These are phyloP conservation scores for Pleurotus platypus DNA, from an alignment of 768 basidiomycete genomes.

Conservation along the genomic window DNA sequence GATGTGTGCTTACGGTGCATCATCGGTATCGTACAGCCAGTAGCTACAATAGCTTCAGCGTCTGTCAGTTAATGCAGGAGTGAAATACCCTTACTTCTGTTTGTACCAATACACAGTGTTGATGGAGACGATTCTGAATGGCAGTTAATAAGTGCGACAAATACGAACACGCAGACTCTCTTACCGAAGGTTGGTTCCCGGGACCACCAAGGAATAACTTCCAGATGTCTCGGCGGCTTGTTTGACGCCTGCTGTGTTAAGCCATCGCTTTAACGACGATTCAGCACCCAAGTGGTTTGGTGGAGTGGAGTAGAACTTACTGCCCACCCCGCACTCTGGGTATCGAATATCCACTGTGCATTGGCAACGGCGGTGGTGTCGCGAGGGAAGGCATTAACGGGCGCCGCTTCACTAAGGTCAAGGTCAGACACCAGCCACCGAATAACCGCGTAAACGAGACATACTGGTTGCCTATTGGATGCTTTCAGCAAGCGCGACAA, in stretches of 20 bases:
- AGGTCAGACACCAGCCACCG: not conserved
- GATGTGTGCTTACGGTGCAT: slow-evolving; percentile 26
- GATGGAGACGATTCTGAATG: slow-evolving; percentile 50
- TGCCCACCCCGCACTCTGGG: slow-evolving; percentile 44
- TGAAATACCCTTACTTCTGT: slow-evolving; percentile 36
- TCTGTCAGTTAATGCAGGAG: not conserved
- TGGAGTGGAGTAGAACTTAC: slow-evolving; percentile 23
- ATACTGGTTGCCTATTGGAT: slow-evolving; percentile 43
- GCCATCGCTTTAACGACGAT: slow-evolving; percentile 36
- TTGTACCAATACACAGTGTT: slow-evolving; percentile 65
- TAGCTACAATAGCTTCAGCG: slow-evolving; percentile 31
- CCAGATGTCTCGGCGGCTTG: slow-evolving; percentile 48
- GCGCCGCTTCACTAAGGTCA: slow-evolving; percentile 46
- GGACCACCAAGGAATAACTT: slow-evolving; percentile 46
- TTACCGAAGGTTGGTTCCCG: slow-evolving; percentile 49
- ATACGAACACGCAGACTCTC: not conserved
- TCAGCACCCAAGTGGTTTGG: not conserved
- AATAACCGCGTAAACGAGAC: slow-evolving; percentile 11
- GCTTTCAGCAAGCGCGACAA: not conserved
- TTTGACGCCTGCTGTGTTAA: slow-evolving; percentile 35
- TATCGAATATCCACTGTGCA: slow-evolving; percentile 57
- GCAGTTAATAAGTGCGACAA: not conserved
- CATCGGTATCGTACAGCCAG: slow-evolving; percentile 57
- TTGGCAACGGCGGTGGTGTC: slow-evolving; percentile 32
- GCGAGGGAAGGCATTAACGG: slow-evolving; percentile 57